Base-by-base conservation (phyloP, 83 land plant species). In the Thuja plicata region DNA sequence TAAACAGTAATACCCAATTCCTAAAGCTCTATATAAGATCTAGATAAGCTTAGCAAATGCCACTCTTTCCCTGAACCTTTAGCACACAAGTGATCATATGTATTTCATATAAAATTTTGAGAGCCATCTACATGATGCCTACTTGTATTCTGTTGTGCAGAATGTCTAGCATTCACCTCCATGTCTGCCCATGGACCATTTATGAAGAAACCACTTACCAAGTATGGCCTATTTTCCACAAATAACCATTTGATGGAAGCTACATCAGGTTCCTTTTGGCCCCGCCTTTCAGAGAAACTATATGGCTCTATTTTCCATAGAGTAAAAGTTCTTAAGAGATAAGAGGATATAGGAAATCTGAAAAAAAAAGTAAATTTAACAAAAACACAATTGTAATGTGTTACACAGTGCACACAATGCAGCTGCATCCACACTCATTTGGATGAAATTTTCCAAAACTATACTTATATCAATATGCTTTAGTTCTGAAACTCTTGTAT, bases 251-350 rank as follows among this genome's bases (percentile, higher is more conserved):
- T 98, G 5, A 88, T 87, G 85, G 96, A 93, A 80, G 99, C 97
- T 73, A 98, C 95, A 90, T 96, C 96, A 43, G 99, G 99, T 89
- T 94, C 98, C 90, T 95, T 98, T 46, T 94, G 93, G 15, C 98
- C 97, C 60, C 99, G 94, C 88, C 99, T 93, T 32, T 92, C 94
- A 88, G 92, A 87, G 81, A 88, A 89, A 91, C 94, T 94, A 88
- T 96, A 98, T 48, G 99, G 99, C 88, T 98, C 98, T 97, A 87
- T 54, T 79, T 57, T 37, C 5, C 77, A 89, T 40, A 73, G 5
- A 16, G 34, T 27, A 84, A 19, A 84, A 50, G 37, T 50, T 84
- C 38, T 82, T 82, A 8, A 10, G 40, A 79, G 5, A 79, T 3
- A 13, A 79, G 50, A 30, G 27, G 32, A 48, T n/a, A 16, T 32